A percentile compares a stretch with the other conserved stretches of the same genome.
phyloP scores from a whole-genome alignment of 2,329 filamentous ascomycete genomes.

The Fusarium verrucosum region DNA sequence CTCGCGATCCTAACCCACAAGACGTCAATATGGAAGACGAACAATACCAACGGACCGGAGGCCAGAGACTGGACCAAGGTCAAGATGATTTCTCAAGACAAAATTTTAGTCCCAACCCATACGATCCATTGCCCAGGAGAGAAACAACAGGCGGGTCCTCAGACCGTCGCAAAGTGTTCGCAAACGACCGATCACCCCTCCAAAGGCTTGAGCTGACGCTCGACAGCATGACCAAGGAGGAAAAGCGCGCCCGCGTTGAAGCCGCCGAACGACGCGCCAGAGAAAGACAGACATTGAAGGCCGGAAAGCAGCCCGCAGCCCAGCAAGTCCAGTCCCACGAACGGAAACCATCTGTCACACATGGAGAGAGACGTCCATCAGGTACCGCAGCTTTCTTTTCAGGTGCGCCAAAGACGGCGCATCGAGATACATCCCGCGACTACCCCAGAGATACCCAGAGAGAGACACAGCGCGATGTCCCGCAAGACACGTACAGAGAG shows the following conservation, averaged over 20 bases:
- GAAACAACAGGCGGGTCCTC: constrained; percentile 52
- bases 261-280: constrained; percentile 80
- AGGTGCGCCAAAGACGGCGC: constrained; percentile 19
- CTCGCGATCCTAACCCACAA: constrained; percentile 20
- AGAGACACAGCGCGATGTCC: constrained; percentile 10
- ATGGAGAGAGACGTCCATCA: constrained; percentile 31
- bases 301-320: constrained; percentile 39
- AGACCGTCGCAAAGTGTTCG: constrained; percentile 68
- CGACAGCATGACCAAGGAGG: constrained; percentile 93
- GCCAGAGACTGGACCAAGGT: constrained; percentile 30
- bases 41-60: constrained; percentile 39
- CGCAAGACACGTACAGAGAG: constrained; percentile 21
- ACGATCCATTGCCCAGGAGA: constrained; percentile 48
- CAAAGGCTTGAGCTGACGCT: constrained; percentile 93
- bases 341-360: constrained; percentile 34
- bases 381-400: constrained; percentile 22
- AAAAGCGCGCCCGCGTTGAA: constrained; percentile 85
- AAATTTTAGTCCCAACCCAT: constrained; percentile 34
- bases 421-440: constrained; percentile 29
- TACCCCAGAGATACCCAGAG: constrained; percentile 20
- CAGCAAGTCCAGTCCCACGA: constrained; percentile 38
- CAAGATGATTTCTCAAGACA: constrained; percentile 39
- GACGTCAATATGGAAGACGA: constrained; percentile 44
- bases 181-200: constrained; percentile 86
- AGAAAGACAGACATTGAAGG: constrained; percentile 63